Evolutionary conservation across 1,284 basidiomycete species (phyloP).

Genomic region (Hypsizygus ulmarius): DNA sequence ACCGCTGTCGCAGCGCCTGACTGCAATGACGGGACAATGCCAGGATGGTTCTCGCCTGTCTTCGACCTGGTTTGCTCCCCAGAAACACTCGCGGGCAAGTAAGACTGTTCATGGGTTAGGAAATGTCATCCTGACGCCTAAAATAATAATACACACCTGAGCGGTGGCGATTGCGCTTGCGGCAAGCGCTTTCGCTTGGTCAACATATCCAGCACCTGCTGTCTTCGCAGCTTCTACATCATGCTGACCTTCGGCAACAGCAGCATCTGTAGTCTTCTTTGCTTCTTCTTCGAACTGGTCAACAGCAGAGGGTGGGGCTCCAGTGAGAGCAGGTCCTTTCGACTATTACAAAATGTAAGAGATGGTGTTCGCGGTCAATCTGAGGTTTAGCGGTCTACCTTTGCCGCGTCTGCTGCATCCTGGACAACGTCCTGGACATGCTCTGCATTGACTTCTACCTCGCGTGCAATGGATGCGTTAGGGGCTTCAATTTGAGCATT

Average conservation of each 20-base stretch:
- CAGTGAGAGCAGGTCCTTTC: slow-evolving; percentile 43
- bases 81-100: slow-evolving; percentile 30
- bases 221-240: slow-evolving; percentile 46
- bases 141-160: slow-evolving; percentile 36
- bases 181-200: slow-evolving; percentile 51
- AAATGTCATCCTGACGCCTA: neutral
- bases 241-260: slow-evolving; percentile 52
- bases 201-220: slow-evolving; percentile 44
- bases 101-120: slow-evolving; percentile 24
- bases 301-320: slow-evolving; percentile 37
- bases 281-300: slow-evolving; percentile 44
- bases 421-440: slow-evolving; percentile 43
- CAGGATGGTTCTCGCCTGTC: slow-evolving; percentile 18
- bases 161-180: slow-evolving; percentile 46
- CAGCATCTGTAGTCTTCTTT: slow-evolving; percentile 43
- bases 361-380: neutral
- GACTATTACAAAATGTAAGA: slow-evolving; percentile 27
- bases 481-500: slow-evolving; percentile 48
- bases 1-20: slow-evolving; percentile 34
- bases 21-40: slow-evolving; percentile 34
- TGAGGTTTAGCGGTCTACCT: slow-evolving; percentile 30
- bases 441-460: slow-evolving; percentile 44
- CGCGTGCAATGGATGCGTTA: slow-evolving; percentile 35
- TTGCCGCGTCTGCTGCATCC: slow-evolving; percentile 47
- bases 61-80: slow-evolving; percentile 19